Conservation (phyloP, 129 eudicot genomes). For the Tanacetum coccineum region DNA sequence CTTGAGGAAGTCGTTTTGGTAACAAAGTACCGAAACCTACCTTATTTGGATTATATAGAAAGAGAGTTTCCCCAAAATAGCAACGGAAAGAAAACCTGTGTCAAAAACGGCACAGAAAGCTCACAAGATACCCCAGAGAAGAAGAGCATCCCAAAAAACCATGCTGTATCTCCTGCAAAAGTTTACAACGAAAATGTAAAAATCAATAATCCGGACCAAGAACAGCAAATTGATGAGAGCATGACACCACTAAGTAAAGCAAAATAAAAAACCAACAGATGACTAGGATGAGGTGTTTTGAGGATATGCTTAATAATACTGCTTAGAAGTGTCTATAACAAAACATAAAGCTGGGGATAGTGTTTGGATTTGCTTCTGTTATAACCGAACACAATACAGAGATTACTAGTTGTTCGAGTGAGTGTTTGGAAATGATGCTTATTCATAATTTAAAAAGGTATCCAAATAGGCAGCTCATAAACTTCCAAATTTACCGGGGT, state of each 20-base stretch:
- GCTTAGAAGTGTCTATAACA: too few species aligned
- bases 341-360: too few species aligned
- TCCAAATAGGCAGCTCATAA: too few species aligned
- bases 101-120: slow-evolving; percentile 99
- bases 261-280: not conserved
- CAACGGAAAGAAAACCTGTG: slow-evolving; percentile 91
- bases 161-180: slow-evolving; percentile 76
- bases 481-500: too few species aligned
- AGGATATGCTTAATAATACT: too few species aligned
- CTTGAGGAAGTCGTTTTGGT: not conserved
- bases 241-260: not conserved
- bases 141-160: slow-evolving; percentile 64
- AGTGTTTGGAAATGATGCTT: too few species aligned
- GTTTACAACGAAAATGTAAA: slow-evolving; percentile 13
- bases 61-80: slow-evolving; percentile 78
- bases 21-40: not conserved
- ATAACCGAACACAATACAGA: too few species aligned
- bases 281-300: too few species aligned
- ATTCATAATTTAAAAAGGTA: too few species aligned
- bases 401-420: too few species aligned
- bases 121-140: slow-evolving; percentile 86
- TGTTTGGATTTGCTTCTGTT: too few species aligned
- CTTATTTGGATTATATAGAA: not conserved
- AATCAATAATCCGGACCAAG: not conserved
- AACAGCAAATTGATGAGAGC: slow-evolving; percentile 5